Percentiles rank a stretch among this genome's conserved stretches.
These are phyloP conservation scores for Rhodotorula sp. DNA, from an alignment of 1,284 basidiomycete genomes.

Conservation along the genomic window DNA sequence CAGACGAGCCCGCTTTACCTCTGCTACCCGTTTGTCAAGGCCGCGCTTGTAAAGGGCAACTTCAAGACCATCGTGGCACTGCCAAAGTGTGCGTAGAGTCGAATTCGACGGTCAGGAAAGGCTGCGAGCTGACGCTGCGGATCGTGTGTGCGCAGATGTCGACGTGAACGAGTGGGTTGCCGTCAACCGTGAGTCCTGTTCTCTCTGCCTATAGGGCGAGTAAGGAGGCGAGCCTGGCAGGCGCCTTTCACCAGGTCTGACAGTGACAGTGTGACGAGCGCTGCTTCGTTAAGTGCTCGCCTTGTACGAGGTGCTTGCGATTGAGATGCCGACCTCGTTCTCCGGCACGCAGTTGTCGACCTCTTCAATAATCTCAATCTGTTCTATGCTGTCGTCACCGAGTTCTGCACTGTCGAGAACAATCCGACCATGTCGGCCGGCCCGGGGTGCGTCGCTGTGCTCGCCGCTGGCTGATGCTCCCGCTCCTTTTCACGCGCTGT, in stretches of 20 bases:
- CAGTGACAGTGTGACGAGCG: too few relatives aligned
- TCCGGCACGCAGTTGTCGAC: constrained; percentile 46
- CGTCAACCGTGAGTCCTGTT: constrained; percentile 73
- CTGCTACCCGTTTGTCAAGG: constrained; percentile 73
- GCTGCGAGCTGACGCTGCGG: background rate
- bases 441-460: constrained; percentile 58
- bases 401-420: constrained; percentile 86
- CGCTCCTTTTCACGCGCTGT: background rate
- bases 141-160: constrained; percentile 58
- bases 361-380: constrained; percentile 91
- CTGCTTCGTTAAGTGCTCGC: too few relatives aligned
- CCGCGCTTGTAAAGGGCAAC: constrained; percentile 94
- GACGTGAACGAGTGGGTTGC: constrained; percentile 99
- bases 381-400: constrained; percentile 93
- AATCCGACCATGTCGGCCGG: constrained; percentile 96
- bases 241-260: too few relatives aligned
- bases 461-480: background rate
- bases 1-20: constrained; percentile 35
- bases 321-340: background rate
- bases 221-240: too few relatives aligned
- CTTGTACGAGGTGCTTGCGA: too few relatives aligned
- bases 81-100: constrained; percentile 67
- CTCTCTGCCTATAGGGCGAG: background rate
- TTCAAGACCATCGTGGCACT: constrained; percentile 98
- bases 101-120: background rate